Base-by-base conservation (phyloP, 1,284 basidiomycete species). In the Stygiomarasmius scandens region DNA sequence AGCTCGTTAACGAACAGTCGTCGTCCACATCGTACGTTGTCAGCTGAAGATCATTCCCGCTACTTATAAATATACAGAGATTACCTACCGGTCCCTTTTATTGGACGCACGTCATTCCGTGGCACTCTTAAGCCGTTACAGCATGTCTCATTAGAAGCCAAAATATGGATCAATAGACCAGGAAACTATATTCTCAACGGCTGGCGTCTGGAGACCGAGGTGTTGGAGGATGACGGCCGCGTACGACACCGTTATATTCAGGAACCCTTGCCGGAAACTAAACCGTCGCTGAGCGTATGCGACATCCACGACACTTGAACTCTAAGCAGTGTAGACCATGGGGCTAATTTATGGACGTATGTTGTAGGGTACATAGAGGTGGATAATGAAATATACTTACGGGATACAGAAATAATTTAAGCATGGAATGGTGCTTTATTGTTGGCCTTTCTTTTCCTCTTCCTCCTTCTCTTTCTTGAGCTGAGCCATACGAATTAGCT, bases 201-300 rank as follows among this genome's bases (percentile, higher is more conserved):
- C 1, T 92, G 90, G 90, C 72, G 69, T 44, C 63, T 89, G 8
- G 86, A 90, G 65, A 86, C 83, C 0, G 81, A 87, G 61, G 82
- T 92, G 20, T 74, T 77, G 32, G 80, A 81, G 59, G 63, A 44
- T 72, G 73, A 71, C 61, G 61, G 61, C 69, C 73, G 51, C 49
- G 64, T 68, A 44, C 68, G 76, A 58, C 79, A 79, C 58, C 77
- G 76, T 36, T 90, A 89, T 67, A 65, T 77, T 53, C 84, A 86
- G 66, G 74, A 77, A 52, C 72, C 79, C 16, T 68, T 69, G 36
- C 60, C 68, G 51, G 74, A 70, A 49, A 73, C 79, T 53, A 67
- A 63, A 38, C 64, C 76, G 50, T 78, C 69, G 63, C 69, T 88
- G 54, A 78, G 77, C 58, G 75, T 89, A 48, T 70, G 64, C 55